These are phyloP conservation scores for Sophora flavescens DNA, from an alignment of 306 rosid species.

Conservation along the genomic window DNA sequence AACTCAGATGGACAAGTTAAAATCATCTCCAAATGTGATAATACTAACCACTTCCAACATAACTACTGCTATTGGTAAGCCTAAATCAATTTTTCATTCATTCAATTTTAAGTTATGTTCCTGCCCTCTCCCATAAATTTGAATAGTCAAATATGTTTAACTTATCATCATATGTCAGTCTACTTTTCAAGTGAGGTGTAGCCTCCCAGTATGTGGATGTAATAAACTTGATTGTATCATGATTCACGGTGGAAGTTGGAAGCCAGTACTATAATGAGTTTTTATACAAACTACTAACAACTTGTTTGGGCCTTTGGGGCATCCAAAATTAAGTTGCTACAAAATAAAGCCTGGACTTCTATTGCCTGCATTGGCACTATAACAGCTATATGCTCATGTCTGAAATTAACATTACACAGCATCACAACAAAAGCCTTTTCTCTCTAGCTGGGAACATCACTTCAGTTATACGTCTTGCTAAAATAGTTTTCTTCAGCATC, in stretches of 20 bases:
- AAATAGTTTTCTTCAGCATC: constrained; percentile 30
- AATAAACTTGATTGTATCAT: constrained; percentile 20
- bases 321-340: constrained; percentile 14
- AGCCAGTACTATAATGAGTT: constrained; percentile 14
- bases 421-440: constrained; percentile 3
- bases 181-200: constrained; percentile 26
- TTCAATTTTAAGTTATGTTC: constrained; percentile 10
- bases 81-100: constrained; percentile 33
- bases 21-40: constrained; percentile 86
- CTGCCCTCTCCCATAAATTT: constrained; percentile 14
- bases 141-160: constrained; percentile 24
- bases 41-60: constrained; percentile 94
- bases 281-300: not conserved
- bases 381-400: constrained; percentile 1
- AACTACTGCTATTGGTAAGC: constrained; percentile 93
- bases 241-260: constrained; percentile 35
- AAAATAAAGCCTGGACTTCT: constrained; percentile 11
- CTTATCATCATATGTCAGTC: constrained; percentile 3
- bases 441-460: constrained; percentile 21
- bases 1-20: constrained; percentile 96
- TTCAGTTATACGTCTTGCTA: constrained; percentile 12
- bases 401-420: not conserved
- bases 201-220: not conserved
- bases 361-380: constrained; percentile 26
- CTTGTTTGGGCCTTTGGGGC: constrained; percentile 20